Evolutionary conservation across 345 rosid genomes (phyloP).

Genomic region (Streptanthus diversifolius): DNA sequence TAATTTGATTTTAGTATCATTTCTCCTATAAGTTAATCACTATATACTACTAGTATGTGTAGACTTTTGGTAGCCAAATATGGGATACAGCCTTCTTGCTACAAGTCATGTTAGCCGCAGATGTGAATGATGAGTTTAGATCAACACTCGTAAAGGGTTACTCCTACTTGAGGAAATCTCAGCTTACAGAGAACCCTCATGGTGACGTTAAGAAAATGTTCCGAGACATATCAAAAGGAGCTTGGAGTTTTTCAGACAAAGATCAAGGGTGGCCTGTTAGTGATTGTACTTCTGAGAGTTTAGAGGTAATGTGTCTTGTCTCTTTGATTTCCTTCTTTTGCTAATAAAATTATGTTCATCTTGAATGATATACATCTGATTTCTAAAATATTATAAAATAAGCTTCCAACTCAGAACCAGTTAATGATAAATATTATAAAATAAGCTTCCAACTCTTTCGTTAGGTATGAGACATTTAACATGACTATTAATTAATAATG

Average conservation of each 20-base stretch:
- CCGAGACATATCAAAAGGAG: conserved; percentile 55
- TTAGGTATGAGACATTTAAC: background rate
- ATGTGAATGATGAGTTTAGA: conserved; percentile 28
- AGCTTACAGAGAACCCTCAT: conserved; percentile 44
- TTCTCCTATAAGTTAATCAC: background rate
- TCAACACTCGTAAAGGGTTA: conserved; percentile 38
- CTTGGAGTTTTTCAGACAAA: conserved; percentile 65
- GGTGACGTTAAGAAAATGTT: conserved; percentile 53
- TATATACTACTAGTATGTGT: background rate
- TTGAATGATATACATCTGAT: background rate
- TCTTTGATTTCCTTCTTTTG: background rate
- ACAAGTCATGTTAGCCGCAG: conserved; percentile 38
- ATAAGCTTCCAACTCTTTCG: background rate
- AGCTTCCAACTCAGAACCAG: background rate
- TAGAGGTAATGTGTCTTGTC: conserved; percentile 36
- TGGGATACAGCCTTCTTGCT: conserved; percentile 43
- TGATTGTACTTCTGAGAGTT: conserved; percentile 66
- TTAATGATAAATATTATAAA: background rate
- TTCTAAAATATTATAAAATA: background rate
- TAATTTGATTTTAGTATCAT: background rate
- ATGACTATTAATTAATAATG: background rate
- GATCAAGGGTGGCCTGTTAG: conserved; percentile 73
- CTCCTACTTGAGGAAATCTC: conserved; percentile 42
- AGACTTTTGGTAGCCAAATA: conserved; percentile 40
- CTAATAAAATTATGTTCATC: background rate